These are phyloP conservation scores for Aspergillus conjunctus DNA, from an alignment of 495 filamentous ascomycete species.

Conservation along the genomic window DNA sequence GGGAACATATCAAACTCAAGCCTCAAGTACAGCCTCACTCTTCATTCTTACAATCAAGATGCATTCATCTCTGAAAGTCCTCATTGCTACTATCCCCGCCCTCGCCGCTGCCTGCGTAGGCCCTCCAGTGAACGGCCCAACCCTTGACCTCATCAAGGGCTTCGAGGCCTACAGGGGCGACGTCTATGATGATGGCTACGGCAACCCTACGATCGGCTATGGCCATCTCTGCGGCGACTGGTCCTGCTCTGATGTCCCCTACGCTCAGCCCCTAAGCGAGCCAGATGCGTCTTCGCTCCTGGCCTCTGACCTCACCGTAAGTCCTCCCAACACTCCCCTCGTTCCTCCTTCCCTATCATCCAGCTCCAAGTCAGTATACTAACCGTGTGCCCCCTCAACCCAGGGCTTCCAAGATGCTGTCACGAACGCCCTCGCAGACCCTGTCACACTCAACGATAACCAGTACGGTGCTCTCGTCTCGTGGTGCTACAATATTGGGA, in stretches of 20 bases:
- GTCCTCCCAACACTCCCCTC: too few species aligned
- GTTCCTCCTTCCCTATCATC: not conserved
- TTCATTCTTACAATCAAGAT: not conserved
- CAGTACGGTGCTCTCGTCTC: constrained; percentile 31
- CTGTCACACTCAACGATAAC: constrained; percentile 33
- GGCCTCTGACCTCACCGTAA: constrained; percentile 42
- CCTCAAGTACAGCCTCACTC: too few species aligned
- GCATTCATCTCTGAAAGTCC: constrained; percentile 10
- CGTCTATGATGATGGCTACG: constrained; percentile 44
- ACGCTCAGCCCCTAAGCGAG: constrained; percentile 45
- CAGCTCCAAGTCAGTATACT: not conserved
- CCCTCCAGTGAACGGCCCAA: constrained; percentile 38
- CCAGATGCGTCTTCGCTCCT: constrained; percentile 43
- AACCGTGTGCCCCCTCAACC: not conserved
- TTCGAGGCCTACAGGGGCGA: constrained; percentile 41
- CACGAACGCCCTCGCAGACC: constrained; percentile 22
- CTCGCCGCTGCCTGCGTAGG: constrained; percentile 32
- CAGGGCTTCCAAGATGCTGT: constrained; percentile 29
- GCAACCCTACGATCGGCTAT: constrained; percentile 53
- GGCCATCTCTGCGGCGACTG: constrained; percentile 50
- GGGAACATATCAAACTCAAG: too few species aligned
- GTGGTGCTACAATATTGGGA: constrained; percentile 29
- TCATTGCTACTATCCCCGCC: constrained; percentile 19
- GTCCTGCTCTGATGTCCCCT: constrained; percentile 47
- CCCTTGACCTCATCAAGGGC: constrained; percentile 40